Conservation (phyloP, 2,329 filamentous ascomycete genomes). For the Penicillium griseofulvum region DNA sequence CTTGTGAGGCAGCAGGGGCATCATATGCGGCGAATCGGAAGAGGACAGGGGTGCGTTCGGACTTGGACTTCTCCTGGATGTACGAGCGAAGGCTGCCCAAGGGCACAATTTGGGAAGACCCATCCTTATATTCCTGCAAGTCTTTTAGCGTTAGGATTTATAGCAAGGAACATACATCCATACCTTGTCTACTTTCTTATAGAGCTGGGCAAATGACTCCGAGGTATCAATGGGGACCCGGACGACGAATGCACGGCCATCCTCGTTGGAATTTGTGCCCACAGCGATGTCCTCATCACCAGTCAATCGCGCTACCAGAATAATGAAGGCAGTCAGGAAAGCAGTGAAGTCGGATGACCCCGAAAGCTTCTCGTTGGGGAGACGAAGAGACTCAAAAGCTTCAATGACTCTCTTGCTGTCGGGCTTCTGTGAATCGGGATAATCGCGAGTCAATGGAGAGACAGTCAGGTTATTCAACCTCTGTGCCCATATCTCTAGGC, state of each 20-base stretch:
- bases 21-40: conserved; percentile 50
- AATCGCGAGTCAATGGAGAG: conserved; percentile 45
- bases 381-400: conserved; percentile 42
- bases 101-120: conserved; percentile 43
- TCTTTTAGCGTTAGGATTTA: conserved; percentile 3
- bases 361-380: conserved; percentile 39
- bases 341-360: conserved; percentile 40
- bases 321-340: conserved; percentile 45
- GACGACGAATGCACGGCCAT: conserved; percentile 48
- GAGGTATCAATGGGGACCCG: conserved; percentile 41
- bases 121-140: conserved; percentile 39
- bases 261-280: conserved; percentile 44
- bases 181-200: conserved; percentile 43
- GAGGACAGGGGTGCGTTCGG: conserved; percentile 41
- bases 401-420: conserved; percentile 43
- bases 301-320: conserved; percentile 47
- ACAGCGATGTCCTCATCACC: conserved; percentile 51
- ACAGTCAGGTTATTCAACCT: conserved; percentile 43
- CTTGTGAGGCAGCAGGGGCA: conserved; percentile 41
- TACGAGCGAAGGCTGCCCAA: conserved; percentile 41
- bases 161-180: background rate
- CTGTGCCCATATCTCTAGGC: conserved; percentile 44
- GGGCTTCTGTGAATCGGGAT: conserved; percentile 40
- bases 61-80: conserved; percentile 42
- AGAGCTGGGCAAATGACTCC: conserved; percentile 43